These are phyloP conservation scores for Gomphus bonarii DNA, from an alignment of 1,284 basidiomycete species.

Conservation along the genomic window DNA sequence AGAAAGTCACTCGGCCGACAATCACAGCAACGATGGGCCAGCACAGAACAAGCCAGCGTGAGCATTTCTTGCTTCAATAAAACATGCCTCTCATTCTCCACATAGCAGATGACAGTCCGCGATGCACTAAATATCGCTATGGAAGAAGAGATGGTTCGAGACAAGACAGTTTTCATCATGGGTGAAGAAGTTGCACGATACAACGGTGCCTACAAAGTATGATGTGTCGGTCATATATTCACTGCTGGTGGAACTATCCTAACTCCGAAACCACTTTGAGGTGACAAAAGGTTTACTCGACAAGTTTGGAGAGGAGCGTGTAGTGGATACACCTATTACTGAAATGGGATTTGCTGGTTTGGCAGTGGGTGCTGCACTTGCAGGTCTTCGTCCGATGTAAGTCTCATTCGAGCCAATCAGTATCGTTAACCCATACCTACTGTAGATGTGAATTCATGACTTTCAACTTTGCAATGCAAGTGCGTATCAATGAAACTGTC, in stretches of 20 bases:
- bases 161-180: slow-evolving; percentile 91
- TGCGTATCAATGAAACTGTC: slow-evolving; percentile 9
- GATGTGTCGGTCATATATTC: not conserved
- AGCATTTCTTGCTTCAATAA: not conserved
- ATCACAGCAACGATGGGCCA: slow-evolving; percentile 17
- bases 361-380: slow-evolving; percentile 89
- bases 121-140: slow-evolving; percentile 97
- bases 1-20: not conserved
- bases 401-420: slow-evolving; percentile 16
- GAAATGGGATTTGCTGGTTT: slow-evolving; percentile 99
- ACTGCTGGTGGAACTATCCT: not conserved
- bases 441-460: slow-evolving; percentile 98
- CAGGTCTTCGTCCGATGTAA: slow-evolving; percentile 88
- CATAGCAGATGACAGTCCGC: slow-evolving; percentile 84
- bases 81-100: not conserved
- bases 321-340: slow-evolving; percentile 96
- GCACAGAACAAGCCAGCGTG: slow-evolving; percentile 14
- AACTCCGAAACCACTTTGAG: slow-evolving; percentile 27
- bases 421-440: slow-evolving; percentile 12
- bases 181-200: slow-evolving; percentile 99
- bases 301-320: slow-evolving; percentile 99
- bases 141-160: slow-evolving; percentile 99
- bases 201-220: slow-evolving; percentile 98
- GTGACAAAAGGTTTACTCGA: slow-evolving; percentile 96
- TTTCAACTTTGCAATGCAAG: slow-evolving; percentile 90